Evolutionary conservation across 164 flowering plant species (phyloP), one percentile per base, ranked within the genome.

Genomic region (Vitis labrusca): DNA sequence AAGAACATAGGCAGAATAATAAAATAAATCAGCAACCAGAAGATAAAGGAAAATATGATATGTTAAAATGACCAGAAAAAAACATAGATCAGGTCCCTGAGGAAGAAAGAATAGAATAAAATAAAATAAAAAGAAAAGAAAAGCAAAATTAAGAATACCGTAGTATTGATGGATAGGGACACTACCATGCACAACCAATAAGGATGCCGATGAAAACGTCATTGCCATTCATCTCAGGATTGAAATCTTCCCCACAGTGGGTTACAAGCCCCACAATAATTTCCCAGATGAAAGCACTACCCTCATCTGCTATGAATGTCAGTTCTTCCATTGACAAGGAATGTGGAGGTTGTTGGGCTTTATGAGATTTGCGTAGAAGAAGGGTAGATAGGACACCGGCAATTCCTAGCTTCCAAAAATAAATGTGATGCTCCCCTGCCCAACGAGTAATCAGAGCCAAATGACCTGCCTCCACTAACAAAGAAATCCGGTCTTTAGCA

Each of bases 261-360:
- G 79, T 79, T 61, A 85, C 89, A 78, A 94, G 90, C 82, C 86
- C 83, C 68, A 97, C 98, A 76, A 94, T 84, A 76, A 91, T 83
- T 50, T 89, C 91, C 98, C 94, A 94, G 10, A 90, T 64, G 68
- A 76, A 88, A 68, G 88, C 63, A 16, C 84, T 77, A 65, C 74
- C 68, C 69, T 86, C 73, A 15, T 61, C 66, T 23, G 79, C 86
- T 19, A 67, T 59, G 9, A 62, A 63, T 63, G 83, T 77, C 58
- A 76, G 73, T 67, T 90, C 88, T 68, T 85, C 71, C 57, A 79
- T 13, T n/a, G 85, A 70, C 62, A 67, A 55, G 9, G 19, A 13
- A 68, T 70, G 49, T 59, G 65, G 71, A 19, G 64, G 23, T 65
- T 47, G 61, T 48, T 71, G 47, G 10, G 14, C 61, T n/a, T 68